Base-by-base conservation (phyloP, 306 rosid species). In the Malus asiatica region DNA sequence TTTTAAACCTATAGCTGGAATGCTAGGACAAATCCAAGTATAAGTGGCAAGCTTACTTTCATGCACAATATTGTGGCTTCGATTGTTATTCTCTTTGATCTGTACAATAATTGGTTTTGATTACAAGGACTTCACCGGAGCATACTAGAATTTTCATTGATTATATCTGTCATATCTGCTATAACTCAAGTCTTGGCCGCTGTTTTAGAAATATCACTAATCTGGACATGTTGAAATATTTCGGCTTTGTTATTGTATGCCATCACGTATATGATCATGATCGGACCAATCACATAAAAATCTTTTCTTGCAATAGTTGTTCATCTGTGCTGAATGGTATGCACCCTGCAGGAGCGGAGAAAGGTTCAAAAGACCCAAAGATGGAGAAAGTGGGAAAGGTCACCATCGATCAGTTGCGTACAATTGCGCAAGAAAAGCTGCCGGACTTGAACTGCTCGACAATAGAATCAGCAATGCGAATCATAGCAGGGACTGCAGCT, bases 401-500 rank as follows among this genome's bases (percentile, higher is more conserved):
- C 48, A 95, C 97, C 40, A 88, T 95, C 19, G 98, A 95, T 46
- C 98, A 95, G 68, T 69, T 95, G 87, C 90, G 90, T 12, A 25
- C 91, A 52, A 90, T 95, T 66, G 99, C 98, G n/a, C 35, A 85
- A 25, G 98, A 95, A 75, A 95, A 95, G 97, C 79, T 95, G 32
- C 99, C 97, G 4, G 99, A 95, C 83, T 87, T 95, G 85, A 95
- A 92, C 74, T 95, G 97, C 91, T 33, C 93, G 8, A 90, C 66
- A 48, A 80, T 90, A 9, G 99, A 95, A 83, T 92, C 99, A 8
- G 97, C 97, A 46, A 90, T 95, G 98, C 92, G 99, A 86, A 86
- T 95, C 62, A 95, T 95, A 81, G 98, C 98, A 11, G 99, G 99
- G 53, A 95, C 99, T 11, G 98, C 99, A 15, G 99, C 98, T 65